phyloP scores from a whole-genome alignment of 352 stramenopile genomes.

The Phytopythium cucurbitacearum region DNA sequence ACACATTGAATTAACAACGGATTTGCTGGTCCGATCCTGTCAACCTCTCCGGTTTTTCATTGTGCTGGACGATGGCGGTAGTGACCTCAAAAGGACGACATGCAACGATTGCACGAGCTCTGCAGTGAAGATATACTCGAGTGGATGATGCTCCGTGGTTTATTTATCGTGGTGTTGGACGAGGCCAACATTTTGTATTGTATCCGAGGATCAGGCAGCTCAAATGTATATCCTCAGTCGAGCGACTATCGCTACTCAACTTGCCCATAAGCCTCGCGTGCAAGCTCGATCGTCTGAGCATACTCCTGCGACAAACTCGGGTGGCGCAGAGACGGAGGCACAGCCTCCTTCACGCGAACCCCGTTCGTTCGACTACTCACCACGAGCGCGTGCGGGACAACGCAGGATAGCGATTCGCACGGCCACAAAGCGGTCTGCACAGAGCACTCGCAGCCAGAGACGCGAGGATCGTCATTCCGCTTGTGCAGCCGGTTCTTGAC shows the following conservation, averaged over 20 bases:
- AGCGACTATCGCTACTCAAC: constrained; percentile 10
- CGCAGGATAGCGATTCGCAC: constrained; percentile 49
- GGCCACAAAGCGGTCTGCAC: constrained; percentile 19
- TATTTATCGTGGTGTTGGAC: no score
- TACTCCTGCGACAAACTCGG: constrained; percentile 16
- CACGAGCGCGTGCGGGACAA: constrained; percentile 51
- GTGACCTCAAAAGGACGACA: no score
- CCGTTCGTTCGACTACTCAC: constrained; percentile 19
- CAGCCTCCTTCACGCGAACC: constrained; percentile 6
- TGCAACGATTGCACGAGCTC: no score
- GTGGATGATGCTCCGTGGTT: no score
- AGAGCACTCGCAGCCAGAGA: constrained; percentile 40
- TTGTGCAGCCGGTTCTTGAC: constrained; percentile 17
- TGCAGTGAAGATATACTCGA: no score
- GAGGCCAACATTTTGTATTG: no score
- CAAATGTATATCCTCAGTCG: no score
- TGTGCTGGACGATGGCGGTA: no score
- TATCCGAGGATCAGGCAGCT: no score
- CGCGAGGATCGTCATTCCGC: constrained; percentile 26
- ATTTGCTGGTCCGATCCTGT: no score
- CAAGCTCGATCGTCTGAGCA: constrained; percentile 27
- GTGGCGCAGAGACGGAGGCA: background rate
- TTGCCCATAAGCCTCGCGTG: constrained; percentile 32
- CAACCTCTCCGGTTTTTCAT: no score
- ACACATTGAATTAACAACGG: no score